phyloP scores from a whole-genome alignment of 2,329 filamentous ascomycete genomes.

The Mycosphaerella sp. region DNA sequence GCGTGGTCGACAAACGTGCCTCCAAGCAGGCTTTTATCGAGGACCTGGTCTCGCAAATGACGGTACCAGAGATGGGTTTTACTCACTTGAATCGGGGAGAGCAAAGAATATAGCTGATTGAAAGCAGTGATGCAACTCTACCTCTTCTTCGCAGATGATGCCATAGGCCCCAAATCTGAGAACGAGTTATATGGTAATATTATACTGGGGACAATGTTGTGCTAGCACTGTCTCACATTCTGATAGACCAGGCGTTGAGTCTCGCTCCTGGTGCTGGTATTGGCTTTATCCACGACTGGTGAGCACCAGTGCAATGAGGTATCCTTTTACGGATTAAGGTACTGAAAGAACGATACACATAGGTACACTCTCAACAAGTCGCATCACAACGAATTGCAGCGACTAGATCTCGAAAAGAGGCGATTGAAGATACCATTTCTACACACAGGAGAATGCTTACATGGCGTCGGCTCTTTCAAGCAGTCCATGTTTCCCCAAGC shows the following conservation, averaged over 20 bases:
- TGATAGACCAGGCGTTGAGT: conserved; percentile 11
- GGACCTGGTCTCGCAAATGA: conserved; percentile 17
- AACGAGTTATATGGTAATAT: conserved; percentile 16
- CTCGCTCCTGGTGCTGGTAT: conserved; percentile 18
- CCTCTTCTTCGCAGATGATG: conserved; percentile 20
- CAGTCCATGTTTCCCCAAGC: conserved; percentile 21
- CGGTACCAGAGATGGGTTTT: conserved; percentile 17
- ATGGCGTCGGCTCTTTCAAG: conserved; percentile 18
- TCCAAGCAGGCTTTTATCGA: conserved; percentile 36
- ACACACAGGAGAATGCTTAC: conserved; percentile 17
- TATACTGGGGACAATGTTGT: neutral
- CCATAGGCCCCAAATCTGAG: conserved; percentile 9
- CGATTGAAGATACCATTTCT: conserved; percentile 19
- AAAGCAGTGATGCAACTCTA: conserved; percentile 16
- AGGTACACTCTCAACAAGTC: conserved; percentile 15
- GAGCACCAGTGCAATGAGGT: neutral
- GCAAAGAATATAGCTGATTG: neutral
- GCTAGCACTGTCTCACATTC: neutral
- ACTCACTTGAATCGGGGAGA: neutral
- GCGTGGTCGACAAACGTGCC: too few relatives aligned
- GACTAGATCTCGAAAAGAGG: conserved; percentile 15
- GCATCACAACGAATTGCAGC: conserved; percentile 11
- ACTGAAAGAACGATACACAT: neutral
- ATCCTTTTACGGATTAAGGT: neutral
- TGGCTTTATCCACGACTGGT: conserved; percentile 18